Percentiles rank a stretch among this genome's conserved stretches.
Evolutionary conservation across 306 rosid genomes (phyloP).

Genomic region (Senna tora): DNA sequence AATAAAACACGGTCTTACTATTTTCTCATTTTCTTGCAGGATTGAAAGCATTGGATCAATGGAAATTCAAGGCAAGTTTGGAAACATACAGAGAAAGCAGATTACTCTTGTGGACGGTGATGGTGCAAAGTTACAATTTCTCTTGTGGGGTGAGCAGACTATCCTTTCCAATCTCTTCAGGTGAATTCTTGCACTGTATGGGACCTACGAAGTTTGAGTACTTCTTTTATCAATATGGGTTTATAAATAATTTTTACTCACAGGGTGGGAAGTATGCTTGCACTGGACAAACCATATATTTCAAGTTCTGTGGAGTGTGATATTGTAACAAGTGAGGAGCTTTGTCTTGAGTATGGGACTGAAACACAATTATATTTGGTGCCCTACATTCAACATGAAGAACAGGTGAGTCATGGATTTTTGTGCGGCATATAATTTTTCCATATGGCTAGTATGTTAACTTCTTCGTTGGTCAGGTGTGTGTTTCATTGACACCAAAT

Average conservation of each 20-base stretch:
- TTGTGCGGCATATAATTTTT: constrained; percentile 7
- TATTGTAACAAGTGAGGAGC: constrained; percentile 50
- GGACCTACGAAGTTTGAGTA: constrained; percentile 21
- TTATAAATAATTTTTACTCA: constrained; percentile 23
- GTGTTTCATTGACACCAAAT: constrained; percentile 70
- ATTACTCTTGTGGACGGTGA: constrained; percentile 79
- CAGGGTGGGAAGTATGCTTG: constrained; percentile 92
- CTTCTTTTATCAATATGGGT: constrained; percentile 4
- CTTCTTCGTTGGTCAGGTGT: constrained; percentile 54
- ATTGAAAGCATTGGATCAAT: constrained; percentile 71
- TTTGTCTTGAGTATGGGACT: constrained; percentile 91
- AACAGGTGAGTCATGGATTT: constrained; percentile 63
- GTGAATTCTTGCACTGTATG: constrained; percentile 49
- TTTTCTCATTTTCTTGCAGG: constrained; percentile 45
- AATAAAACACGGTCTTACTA: constrained; percentile 28
- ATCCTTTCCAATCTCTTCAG: constrained; percentile 81
- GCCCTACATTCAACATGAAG: constrained; percentile 82
- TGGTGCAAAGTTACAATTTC: constrained; percentile 59
- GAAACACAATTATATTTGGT: constrained; percentile 86
- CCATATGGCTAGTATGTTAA: constrained; percentile 32
- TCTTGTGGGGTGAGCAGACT: constrained; percentile 90
- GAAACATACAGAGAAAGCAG: constrained; percentile 57
- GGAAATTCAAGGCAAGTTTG: constrained; percentile 61
- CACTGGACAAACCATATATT: constrained; percentile 80
- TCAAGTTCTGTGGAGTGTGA: constrained; percentile 53